Evolutionary conservation across 2,329 filamentous ascomycete species (phyloP).

Genomic region (Amesomyces nigricolor): DNA sequence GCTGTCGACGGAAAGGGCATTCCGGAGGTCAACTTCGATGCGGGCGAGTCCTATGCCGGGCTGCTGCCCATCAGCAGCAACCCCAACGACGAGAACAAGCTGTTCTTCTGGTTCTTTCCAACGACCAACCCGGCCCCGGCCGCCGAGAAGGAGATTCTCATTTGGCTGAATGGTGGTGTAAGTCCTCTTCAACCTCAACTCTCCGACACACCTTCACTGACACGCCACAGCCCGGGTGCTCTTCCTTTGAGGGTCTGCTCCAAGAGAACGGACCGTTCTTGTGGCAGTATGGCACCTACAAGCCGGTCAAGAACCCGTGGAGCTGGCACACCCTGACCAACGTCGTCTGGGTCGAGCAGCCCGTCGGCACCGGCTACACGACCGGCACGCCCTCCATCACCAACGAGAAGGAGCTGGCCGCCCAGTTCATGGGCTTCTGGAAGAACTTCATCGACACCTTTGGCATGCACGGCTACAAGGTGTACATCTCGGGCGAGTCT

Average conservation of each 20-base stretch:
- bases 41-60: constrained; percentile 62
- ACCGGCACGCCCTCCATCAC: constrained; percentile 58
- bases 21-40: constrained; percentile 64
- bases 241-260: constrained; percentile 61
- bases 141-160: constrained; percentile 52
- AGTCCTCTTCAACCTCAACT: constrained; percentile 14
- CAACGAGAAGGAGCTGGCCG: constrained; percentile 60
- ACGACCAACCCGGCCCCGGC: constrained; percentile 42
- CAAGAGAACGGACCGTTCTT: constrained; percentile 72
- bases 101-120: constrained; percentile 66
- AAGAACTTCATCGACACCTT: constrained; percentile 72
- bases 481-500: constrained; percentile 69
- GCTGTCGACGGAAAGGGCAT: constrained; percentile 58
- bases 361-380: constrained; percentile 62
- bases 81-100: constrained; percentile 39
- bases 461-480: constrained; percentile 58
- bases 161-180: constrained; percentile 55
- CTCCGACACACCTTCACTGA: not conserved
- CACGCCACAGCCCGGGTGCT: constrained; percentile 45
- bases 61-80: constrained; percentile 50
- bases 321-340: constrained; percentile 73
- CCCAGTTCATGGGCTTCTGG: constrained; percentile 73
- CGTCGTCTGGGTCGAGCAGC: constrained; percentile 70
- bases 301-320: constrained; percentile 61
- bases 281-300: constrained; percentile 65